These are phyloP conservation scores for Penicillium cataractarum DNA, from an alignment of 495 filamentous ascomycete genomes.

Conservation along the genomic window DNA sequence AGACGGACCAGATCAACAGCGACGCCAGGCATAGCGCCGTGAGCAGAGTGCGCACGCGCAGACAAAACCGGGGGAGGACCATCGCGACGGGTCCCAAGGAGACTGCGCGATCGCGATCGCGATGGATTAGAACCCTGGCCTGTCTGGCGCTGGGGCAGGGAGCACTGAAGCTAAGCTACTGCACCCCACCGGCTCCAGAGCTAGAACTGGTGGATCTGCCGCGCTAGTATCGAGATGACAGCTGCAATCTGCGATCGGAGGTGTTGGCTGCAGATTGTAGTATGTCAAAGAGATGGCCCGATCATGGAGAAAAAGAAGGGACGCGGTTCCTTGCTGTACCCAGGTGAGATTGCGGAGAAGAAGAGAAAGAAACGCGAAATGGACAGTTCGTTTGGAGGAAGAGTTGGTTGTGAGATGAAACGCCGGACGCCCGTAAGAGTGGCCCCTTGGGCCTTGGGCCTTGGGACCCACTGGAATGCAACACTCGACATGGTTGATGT, in stretches of 20 bases:
- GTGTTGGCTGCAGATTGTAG: background rate
- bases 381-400: background rate
- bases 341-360: background rate
- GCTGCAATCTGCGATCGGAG: background rate
- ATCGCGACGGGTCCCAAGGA: background rate
- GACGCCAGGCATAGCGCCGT: slow-evolving; percentile 24
- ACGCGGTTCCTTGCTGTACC: background rate
- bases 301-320: background rate
- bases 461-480: slow-evolving; percentile 4
- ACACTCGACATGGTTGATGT: background rate
- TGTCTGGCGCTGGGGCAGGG: background rate
- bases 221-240: background rate
- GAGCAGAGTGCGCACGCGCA: slow-evolving; percentile 26
- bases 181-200: background rate
- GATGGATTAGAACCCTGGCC: background rate
- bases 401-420: background rate
- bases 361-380: background rate
- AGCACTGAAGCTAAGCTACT: background rate
- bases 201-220: background rate
- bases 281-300: background rate
- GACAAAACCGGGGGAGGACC: slow-evolving; percentile 8
- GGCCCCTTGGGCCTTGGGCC: background rate
- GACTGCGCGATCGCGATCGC: no score
- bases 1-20: slow-evolving; percentile 27
- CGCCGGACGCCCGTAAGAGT: background rate